These are phyloP conservation scores for Pseudoturritis turrita DNA, from an alignment of 345 rosid genomes.

Conservation along the genomic window DNA sequence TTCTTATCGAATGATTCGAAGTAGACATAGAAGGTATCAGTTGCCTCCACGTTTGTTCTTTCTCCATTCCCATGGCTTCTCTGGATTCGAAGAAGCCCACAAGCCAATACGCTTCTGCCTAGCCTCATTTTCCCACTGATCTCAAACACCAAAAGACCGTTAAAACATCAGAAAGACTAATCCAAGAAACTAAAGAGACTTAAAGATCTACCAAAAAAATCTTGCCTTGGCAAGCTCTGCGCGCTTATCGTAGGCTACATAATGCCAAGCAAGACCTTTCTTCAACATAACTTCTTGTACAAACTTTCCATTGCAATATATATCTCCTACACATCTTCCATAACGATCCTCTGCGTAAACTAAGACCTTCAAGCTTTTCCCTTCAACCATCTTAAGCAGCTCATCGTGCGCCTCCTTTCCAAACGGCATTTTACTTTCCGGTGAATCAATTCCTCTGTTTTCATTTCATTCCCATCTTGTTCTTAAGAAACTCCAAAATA, in stretches of 20 bases:
- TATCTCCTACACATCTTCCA: constrained; percentile 65
- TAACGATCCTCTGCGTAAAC: constrained; percentile 67
- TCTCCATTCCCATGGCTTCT: constrained; percentile 91
- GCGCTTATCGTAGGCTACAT: constrained; percentile 59
- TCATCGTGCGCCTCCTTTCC: constrained; percentile 74
- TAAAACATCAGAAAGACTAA: not conserved
- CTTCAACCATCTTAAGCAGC: constrained; percentile 53
- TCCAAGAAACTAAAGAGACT: constrained; percentile 4
- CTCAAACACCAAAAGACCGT: not conserved
- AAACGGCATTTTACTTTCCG: constrained; percentile 66
- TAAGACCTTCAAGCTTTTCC: constrained; percentile 57
- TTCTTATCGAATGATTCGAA: not conserved
- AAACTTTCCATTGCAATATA: constrained; percentile 62
- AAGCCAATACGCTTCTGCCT: constrained; percentile 55
- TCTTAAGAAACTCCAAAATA: not conserved
- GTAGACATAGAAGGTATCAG: not conserved
- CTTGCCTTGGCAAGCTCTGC: constrained; percentile 52
- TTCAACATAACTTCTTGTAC: constrained; percentile 66
- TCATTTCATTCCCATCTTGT: not conserved
- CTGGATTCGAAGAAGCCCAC: constrained; percentile 73
- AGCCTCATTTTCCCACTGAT: constrained; percentile 80
- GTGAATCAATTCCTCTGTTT: constrained; percentile 88
- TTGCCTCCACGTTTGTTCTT: constrained; percentile 49
- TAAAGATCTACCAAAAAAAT: not conserved
- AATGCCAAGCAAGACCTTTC: constrained; percentile 92